Evolutionary conservation across 495 filamentous ascomycete species (phyloP).

Genomic region (Delitschia confertaspora): DNA sequence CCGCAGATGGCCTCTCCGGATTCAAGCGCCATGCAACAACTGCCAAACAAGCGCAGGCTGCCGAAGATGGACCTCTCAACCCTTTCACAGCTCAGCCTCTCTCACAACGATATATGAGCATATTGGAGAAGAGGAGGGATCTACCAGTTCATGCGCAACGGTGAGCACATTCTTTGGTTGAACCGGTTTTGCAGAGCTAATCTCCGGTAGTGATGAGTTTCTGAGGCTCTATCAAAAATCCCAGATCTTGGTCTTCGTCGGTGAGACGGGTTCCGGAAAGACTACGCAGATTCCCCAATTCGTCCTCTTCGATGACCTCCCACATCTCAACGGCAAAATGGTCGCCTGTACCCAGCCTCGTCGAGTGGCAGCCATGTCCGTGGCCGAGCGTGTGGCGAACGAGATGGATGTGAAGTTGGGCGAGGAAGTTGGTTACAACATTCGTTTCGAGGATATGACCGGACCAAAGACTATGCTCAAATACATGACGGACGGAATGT

Average conservation of each 20-base stretch:
- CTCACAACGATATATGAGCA: slow-evolving; percentile 77
- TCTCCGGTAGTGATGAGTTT: slow-evolving; percentile 67
- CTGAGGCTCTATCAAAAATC: slow-evolving; percentile 81
- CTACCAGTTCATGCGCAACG: slow-evolving; percentile 86
- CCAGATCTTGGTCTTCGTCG: slow-evolving; percentile 96
- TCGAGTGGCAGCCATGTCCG: slow-evolving; percentile 97
- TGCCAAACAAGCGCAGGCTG: slow-evolving; percentile 57
- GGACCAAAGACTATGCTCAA: slow-evolving; percentile 85
- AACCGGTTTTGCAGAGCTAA: slow-evolving; percentile 11
- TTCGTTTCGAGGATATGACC: slow-evolving; percentile 96
- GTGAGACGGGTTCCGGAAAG: slow-evolving; percentile 98
- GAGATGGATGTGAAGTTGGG: slow-evolving; percentile 93
- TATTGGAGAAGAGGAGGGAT: slow-evolving; percentile 71
- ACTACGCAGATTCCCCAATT: slow-evolving; percentile 99
- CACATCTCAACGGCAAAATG: slow-evolving; percentile 73
- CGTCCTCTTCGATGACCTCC: slow-evolving; percentile 92
- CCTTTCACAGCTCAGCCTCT: slow-evolving; percentile 70
- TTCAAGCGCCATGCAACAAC: slow-evolving; percentile 78
- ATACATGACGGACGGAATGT: slow-evolving; percentile 99
- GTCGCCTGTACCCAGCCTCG: slow-evolving; percentile 97
- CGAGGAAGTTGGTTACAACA: slow-evolving; percentile 96
- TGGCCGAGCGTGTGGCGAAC: slow-evolving; percentile 93
- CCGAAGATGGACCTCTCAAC: slow-evolving; percentile 76
- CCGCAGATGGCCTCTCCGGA: slow-evolving; percentile 44
- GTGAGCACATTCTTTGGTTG: slow-evolving; percentile 38